Evolutionary conservation across 176 grass and related monocot species (phyloP), one percentile per base, ranked within the genome.

Genomic region (Zoysia pacifica): DNA sequence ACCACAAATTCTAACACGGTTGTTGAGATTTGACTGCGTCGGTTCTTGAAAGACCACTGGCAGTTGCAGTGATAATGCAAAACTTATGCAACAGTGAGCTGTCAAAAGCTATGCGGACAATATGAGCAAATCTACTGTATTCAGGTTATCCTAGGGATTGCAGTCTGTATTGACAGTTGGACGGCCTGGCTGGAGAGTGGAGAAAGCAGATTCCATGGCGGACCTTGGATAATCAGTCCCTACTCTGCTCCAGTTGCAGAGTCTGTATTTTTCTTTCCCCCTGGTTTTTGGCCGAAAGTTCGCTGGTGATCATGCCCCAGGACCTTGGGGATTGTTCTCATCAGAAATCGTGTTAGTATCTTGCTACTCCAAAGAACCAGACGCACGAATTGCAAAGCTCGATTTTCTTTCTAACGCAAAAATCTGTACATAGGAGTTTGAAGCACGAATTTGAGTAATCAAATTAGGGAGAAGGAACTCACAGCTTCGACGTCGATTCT

Each of bases 401-500:
- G 50, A 28, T 59, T 39, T 28, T 28, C 28, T 28, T 28, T 28
- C 28, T 28, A 28, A 28, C 28, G 28, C 28, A 28, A 28, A 28
- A 28, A 28, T 28, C 28, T 28, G 28, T 28, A 28, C 28, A 60
- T 5, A 7, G 54, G 10, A 67, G 42, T 36, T 63, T 47, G 36
- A 11, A 49, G 28, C 28, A 28, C 28, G 28, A 28, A 28, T 28
- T 28, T 28, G 28, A 28, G 28, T 28, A 28, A 28, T 28, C 28
- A 28, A 28, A 28, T 28, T 28, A 28, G 28, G 28, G 28, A 28
- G 28, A 28, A 28, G 28, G 28, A 28, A 72, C 87, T 88, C 10
- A 97, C 95, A 9, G 95, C 92, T 82, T 97, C 95, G 62, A 97
- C 81, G 76, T 97, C 95, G 85, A 97, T 97, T 43, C 86, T 87